Evolutionary conservation across 2,329 filamentous ascomycete genomes (phyloP).

Genomic region (Phyllosticta ampelicida): DNA sequence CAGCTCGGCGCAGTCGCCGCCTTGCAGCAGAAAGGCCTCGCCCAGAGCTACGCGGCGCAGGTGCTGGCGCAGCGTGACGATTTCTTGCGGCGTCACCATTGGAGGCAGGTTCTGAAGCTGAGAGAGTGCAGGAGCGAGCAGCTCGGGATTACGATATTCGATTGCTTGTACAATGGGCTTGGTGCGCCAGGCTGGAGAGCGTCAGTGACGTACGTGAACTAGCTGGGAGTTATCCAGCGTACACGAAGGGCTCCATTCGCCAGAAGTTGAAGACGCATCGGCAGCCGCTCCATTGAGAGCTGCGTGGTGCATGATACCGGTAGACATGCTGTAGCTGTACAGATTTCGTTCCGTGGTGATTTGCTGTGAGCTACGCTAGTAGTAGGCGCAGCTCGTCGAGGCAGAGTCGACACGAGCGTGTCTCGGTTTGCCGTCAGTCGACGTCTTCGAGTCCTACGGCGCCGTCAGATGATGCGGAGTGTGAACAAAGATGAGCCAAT

Average conservation of each 20-base stretch:
- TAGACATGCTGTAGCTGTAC: background rate
- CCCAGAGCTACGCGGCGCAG: conserved; percentile 80
- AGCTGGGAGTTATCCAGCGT: conserved; percentile 11
- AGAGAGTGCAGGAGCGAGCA: conserved; percentile 48
- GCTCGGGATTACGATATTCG: conserved; percentile 52
- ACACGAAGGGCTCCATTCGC: conserved; percentile 32
- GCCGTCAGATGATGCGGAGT: background rate
- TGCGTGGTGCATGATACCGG: background rate
- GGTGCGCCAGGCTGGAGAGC: conserved; percentile 53
- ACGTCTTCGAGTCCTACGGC: background rate
- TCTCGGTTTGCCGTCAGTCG: background rate
- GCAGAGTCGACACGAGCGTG: background rate
- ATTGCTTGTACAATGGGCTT: conserved; percentile 73
- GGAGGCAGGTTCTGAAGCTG: conserved; percentile 63
- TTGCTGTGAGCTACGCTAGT: background rate
- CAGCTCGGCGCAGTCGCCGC: conserved; percentile 92
- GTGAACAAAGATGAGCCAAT: background rate
- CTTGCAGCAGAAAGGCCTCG: conserved; percentile 87
- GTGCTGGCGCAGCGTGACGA: conserved; percentile 65
- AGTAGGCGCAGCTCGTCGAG: background rate
- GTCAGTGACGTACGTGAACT: background rate
- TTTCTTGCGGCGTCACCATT: conserved; percentile 70
- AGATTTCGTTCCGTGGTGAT: background rate
- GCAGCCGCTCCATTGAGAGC: background rate
- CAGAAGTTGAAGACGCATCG: background rate